phyloP scores from a whole-genome alignment of 2,329 filamentous ascomycete species.

The Achaetomium macrosporum region DNA sequence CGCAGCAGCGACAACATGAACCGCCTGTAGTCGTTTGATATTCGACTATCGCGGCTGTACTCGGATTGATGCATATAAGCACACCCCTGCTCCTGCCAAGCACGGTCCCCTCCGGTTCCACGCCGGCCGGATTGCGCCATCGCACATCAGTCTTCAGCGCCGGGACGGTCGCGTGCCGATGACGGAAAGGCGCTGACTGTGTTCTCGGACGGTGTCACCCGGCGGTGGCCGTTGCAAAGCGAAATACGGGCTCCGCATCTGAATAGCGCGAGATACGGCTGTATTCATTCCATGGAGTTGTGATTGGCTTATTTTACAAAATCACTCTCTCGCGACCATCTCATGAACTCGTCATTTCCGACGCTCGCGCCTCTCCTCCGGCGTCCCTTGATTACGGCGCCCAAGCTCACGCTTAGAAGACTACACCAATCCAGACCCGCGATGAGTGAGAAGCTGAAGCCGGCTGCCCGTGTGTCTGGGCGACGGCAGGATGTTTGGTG shows the following conservation, averaged over 20 bases:
- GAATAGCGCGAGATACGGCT: not conserved
- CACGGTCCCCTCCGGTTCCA: not conserved
- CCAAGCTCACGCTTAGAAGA: not conserved
- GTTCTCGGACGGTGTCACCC: not conserved
- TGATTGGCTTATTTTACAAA: not conserved
- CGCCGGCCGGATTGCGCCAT: conserved; percentile 11
- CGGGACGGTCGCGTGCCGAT: conserved; percentile 8
- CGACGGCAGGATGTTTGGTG: conserved; percentile 26
- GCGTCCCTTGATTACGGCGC: conserved; percentile 1
- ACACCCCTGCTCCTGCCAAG: not conserved
- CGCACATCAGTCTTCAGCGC: not conserved
- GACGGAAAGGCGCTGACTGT: conserved; percentile 8
- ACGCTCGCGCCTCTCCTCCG: conserved; percentile 7
- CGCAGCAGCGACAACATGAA: not conserved
- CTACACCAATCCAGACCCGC: conserved; percentile 6
- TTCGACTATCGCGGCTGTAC: not conserved
- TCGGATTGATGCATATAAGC: conserved; percentile 2
- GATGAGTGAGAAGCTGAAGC: conserved; percentile 26
- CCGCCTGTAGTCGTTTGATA: not conserved
- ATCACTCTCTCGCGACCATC: not conserved
- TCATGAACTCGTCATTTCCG: conserved; percentile 10
- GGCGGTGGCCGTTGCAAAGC: conserved; percentile 10
- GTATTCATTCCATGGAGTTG: not conserved
- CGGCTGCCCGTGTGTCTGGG: conserved; percentile 24
- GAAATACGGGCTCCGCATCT: not conserved